Evolutionary conservation across 768 basidiomycete genomes (phyloP).

Genomic region (Trametes cubensis): DNA sequence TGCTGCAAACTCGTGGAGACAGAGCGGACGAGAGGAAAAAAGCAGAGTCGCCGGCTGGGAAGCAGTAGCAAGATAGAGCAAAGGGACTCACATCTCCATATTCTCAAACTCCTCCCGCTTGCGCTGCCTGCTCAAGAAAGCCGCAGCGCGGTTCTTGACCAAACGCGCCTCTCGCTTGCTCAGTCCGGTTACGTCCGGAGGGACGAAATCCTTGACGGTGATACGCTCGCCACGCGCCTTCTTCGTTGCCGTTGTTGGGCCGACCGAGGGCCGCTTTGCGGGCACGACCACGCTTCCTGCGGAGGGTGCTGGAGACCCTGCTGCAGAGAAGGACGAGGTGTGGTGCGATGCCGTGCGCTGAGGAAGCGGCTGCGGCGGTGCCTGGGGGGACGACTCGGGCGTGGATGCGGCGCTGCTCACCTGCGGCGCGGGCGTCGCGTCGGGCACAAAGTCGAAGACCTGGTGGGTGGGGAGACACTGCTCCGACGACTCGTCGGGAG

Average conservation of each 20-base stretch:
- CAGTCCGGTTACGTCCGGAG: constrained; percentile 85
- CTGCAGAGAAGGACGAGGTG: constrained; percentile 31
- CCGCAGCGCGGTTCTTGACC: constrained; percentile 90
- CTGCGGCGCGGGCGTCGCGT: constrained; percentile 34
- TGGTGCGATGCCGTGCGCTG: constrained; percentile 32
- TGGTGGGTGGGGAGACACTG: constrained; percentile 70
- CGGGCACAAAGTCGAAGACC: constrained; percentile 64
- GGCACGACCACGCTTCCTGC: constrained; percentile 36
- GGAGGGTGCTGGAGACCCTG: constrained; percentile 24
- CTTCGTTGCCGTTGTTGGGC: constrained; percentile 37
- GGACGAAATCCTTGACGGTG: constrained; percentile 80
- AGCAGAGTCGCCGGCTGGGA: neutral
- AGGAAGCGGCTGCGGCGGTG: constrained; percentile 38
- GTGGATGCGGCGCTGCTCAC: constrained; percentile 33
- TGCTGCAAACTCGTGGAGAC: neutral
- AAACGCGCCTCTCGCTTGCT: constrained; percentile 90
- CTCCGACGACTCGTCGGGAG: constrained; percentile 50
- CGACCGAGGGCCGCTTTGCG: constrained; percentile 32
- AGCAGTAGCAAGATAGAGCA: constrained; percentile 17
- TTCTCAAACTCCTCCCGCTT: constrained; percentile 91
- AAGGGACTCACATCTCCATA: constrained; percentile 80
- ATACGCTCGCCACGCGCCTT: constrained; percentile 55
- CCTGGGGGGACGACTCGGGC: constrained; percentile 28
- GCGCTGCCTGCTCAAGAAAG: constrained; percentile 87
- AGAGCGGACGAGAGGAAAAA: neutral